These are phyloP conservation scores for Russula abietina DNA, from an alignment of 768 basidiomycete genomes.

Conservation along the genomic window DNA sequence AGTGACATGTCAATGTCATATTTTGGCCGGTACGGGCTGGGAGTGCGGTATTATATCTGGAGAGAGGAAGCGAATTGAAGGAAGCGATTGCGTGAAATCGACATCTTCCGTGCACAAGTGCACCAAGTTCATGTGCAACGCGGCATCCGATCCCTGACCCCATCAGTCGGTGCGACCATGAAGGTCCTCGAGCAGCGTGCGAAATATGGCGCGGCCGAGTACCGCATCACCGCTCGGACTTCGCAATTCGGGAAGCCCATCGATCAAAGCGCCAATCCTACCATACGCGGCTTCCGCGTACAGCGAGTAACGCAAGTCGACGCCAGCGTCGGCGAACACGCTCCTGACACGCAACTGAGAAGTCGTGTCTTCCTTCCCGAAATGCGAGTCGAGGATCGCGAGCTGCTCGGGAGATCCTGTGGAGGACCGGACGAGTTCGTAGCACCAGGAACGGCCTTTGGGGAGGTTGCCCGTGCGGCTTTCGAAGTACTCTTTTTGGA, in stretches of 20 bases:
- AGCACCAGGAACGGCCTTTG: constrained; percentile 96
- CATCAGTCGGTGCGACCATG: constrained; percentile 45
- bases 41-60: too few species aligned
- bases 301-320: constrained; percentile 59
- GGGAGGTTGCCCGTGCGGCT: constrained; percentile 87
- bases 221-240: constrained; percentile 33
- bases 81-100: neutral
- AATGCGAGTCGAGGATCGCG: constrained; percentile 53
- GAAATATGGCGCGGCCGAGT: constrained; percentile 65
- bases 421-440: constrained; percentile 78
- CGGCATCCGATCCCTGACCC: neutral
- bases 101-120: neutral
- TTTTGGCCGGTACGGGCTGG: too few species aligned
- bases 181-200: constrained; percentile 83
- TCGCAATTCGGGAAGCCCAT: constrained; percentile 56
- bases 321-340: constrained; percentile 64
- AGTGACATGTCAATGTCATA: too few species aligned
- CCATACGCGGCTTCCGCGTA: constrained; percentile 77
- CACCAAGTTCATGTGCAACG: neutral
- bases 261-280: constrained; percentile 63
- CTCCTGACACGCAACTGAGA: constrained; percentile 57
- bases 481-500: constrained; percentile 80
- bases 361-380: constrained; percentile 51
- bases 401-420: constrained; percentile 51
- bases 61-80: too few species aligned